These are phyloP conservation scores for Suillus luteus DNA, from an alignment of 768 basidiomycete genomes.

Conservation along the genomic window DNA sequence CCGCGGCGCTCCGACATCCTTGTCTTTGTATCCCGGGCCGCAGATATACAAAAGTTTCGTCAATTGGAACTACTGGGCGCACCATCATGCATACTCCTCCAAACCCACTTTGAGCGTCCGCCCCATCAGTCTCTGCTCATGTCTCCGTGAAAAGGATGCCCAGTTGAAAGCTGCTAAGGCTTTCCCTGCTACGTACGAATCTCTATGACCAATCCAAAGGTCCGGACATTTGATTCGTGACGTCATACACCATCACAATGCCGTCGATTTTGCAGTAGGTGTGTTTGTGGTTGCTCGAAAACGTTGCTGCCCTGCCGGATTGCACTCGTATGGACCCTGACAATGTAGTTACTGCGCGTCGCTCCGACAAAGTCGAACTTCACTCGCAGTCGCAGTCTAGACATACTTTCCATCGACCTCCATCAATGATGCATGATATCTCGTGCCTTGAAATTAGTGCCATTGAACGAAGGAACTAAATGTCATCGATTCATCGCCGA, in stretches of 20 bases:
- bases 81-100: background rate
- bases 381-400: background rate
- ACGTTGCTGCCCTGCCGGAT: slow-evolving; percentile 93
- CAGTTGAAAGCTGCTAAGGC: slow-evolving; percentile 80
- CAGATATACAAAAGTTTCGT: background rate
- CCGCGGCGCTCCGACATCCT: background rate
- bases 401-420: slow-evolving; percentile 93
- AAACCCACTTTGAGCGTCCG: background rate
- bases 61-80: background rate
- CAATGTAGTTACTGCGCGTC: background rate
- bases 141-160: slow-evolving; percentile 93
- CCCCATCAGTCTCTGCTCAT: slow-evolving; percentile 33
- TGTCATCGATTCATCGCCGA: slow-evolving; percentile 97
- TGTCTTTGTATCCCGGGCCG: background rate
- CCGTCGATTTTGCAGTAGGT: slow-evolving; percentile 96
- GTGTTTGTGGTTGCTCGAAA: slow-evolving; percentile 92
- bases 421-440: slow-evolving; percentile 45
- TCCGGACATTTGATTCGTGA: slow-evolving; percentile 88
- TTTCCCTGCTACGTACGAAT: slow-evolving; percentile 92
- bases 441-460: slow-evolving; percentile 88
- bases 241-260: slow-evolving; percentile 93
- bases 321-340: slow-evolving; percentile 64
- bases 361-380: background rate
- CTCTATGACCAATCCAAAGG: slow-evolving; percentile 59
- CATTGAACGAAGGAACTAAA: slow-evolving; percentile 27